phyloP scores from a whole-genome alignment of 495 filamentous ascomycete genomes.

The Bryoglossum gracile region DNA sequence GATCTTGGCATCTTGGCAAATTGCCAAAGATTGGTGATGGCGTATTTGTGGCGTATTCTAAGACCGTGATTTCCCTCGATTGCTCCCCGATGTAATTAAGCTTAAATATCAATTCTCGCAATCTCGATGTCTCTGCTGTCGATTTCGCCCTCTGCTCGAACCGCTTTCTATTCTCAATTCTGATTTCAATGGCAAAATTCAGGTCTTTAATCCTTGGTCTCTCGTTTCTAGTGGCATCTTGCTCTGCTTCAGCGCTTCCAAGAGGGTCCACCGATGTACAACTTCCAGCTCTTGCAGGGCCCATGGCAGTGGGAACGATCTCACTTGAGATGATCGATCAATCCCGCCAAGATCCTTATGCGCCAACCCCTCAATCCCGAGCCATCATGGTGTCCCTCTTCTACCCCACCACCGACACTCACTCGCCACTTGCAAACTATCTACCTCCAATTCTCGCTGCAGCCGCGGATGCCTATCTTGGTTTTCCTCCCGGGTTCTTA shows the following conservation, averaged over 20 bases:
- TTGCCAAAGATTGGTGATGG: no score
- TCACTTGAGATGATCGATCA: constrained; percentile 27
- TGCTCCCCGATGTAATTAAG: no score
- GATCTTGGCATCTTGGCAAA: no score
- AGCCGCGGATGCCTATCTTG: constrained; percentile 1
- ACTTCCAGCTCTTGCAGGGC: constrained; percentile 18
- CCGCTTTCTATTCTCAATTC: no score
- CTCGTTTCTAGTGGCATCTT: no score
- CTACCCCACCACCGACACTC: constrained; percentile 26
- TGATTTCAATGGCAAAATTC: no score
- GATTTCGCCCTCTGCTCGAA: no score
- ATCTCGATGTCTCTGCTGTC: no score
- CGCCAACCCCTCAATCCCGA: constrained; percentile 25
- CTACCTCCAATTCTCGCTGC: constrained; percentile 8
- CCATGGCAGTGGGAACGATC: constrained; percentile 23
- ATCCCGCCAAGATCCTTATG: constrained; percentile 26
- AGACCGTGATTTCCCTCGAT: no score
- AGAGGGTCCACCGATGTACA: background rate
- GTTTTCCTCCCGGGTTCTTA: constrained; percentile 13
- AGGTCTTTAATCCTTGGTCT: no score
- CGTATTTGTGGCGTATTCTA: no score
- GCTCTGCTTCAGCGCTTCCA: background rate
- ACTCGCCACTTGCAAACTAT: constrained; percentile 19
- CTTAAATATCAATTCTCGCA: no score
- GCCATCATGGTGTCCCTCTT: constrained; percentile 32